Evolutionary conservation across 345 rosid species (phyloP).

Genomic region (Camelina hispida): DNA sequence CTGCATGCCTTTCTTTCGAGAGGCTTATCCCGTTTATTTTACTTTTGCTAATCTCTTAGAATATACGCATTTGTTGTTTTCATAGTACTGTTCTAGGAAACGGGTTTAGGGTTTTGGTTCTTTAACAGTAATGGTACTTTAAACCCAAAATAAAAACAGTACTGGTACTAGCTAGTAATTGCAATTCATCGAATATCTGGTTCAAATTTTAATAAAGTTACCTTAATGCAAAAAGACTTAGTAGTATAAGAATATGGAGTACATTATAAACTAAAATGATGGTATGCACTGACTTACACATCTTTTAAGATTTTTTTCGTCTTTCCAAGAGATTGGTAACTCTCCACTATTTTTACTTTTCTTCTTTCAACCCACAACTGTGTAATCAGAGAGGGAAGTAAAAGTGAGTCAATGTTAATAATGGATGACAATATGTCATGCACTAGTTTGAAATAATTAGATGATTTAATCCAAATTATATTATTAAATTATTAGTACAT

Average conservation of each 20-base stretch:
- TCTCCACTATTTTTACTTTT: background rate
- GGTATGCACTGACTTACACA: slow-evolving; percentile 34
- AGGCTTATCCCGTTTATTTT: background rate
- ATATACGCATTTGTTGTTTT: background rate
- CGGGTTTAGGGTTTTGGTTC: background rate
- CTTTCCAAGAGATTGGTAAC: slow-evolving; percentile 27
- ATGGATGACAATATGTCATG: slow-evolving; percentile 19
- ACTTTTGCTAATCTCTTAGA: background rate
- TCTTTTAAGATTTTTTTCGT: slow-evolving; percentile 26
- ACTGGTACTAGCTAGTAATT: too few relatives aligned
- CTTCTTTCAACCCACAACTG: background rate
- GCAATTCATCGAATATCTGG: background rate
- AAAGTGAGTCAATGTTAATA: slow-evolving; percentile 21
- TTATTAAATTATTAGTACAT: background rate
- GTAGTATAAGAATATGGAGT: slow-evolving; percentile 6
- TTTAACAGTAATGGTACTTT: background rate
- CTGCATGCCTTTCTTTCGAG: slow-evolving; percentile 3
- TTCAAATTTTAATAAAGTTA: background rate
- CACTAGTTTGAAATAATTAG: slow-evolving; percentile 16
- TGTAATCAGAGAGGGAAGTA: slow-evolving; percentile 6
- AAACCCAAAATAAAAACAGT: too few relatives aligned
- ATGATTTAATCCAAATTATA: background rate
- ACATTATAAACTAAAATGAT: slow-evolving; percentile 32
- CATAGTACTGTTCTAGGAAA: background rate
- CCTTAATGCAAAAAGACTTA: background rate